These are phyloP conservation scores for Vaccinium vitisidaea DNA, from an alignment of 148 eudicot species.

Conservation along the genomic window DNA sequence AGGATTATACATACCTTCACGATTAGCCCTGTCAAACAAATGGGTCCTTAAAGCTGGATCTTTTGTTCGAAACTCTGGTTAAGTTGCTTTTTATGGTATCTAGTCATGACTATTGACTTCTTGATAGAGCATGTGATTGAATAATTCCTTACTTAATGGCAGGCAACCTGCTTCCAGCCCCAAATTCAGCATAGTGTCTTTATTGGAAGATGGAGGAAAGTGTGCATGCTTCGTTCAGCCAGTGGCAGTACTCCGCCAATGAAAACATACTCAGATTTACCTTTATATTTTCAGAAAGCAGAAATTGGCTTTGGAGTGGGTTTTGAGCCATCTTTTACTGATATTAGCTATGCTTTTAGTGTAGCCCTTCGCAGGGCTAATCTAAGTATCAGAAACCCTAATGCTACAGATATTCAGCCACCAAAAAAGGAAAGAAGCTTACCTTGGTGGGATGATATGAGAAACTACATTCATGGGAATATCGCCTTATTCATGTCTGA, in stretches of 20 bases:
- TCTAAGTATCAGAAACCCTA: conserved; percentile 78
- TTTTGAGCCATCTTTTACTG: conserved; percentile 88
- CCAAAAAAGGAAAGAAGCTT: conserved; percentile 90
- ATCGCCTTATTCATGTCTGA: conserved; percentile 68
- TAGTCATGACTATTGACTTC: conserved; percentile 3
- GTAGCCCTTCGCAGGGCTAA: conserved; percentile 98
- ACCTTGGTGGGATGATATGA: conserved; percentile 99
- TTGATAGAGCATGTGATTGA: conserved; percentile 7
- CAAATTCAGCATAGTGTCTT: conserved; percentile 82
- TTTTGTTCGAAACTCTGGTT: conserved; percentile 2
- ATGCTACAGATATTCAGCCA: conserved; percentile 50
- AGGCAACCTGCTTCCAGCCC: conserved; percentile 99
- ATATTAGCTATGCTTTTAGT: conserved; percentile 90
- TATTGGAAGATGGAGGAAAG: conserved; percentile 93
- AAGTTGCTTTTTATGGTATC: not conserved
- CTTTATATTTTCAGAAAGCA: conserved; percentile 78
- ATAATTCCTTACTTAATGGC: conserved; percentile 23
- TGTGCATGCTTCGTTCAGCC: conserved; percentile 80
- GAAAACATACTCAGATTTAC: conserved; percentile 81
- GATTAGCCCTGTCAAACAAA: not conserved
- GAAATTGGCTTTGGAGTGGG: conserved; percentile 91
- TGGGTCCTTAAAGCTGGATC: not conserved
- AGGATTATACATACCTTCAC: not conserved
- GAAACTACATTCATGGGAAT: conserved; percentile 89
- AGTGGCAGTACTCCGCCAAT: conserved; percentile 97